Conservation (phyloP, 768 basidiomycete species). For the Auricularia cornea region DNA sequence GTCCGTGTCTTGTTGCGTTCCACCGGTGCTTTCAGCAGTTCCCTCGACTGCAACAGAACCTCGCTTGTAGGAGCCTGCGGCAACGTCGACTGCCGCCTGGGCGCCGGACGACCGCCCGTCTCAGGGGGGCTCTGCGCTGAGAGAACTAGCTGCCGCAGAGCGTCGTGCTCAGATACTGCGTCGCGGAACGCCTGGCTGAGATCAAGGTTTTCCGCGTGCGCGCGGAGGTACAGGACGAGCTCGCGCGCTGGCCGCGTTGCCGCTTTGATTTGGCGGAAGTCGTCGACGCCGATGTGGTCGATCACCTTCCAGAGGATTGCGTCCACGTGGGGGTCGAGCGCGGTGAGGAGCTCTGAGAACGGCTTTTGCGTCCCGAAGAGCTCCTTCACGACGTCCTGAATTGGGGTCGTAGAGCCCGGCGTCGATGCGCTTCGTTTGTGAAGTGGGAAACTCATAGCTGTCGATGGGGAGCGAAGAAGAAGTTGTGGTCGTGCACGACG, state of each 20-base stretch:
- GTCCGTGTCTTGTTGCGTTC: not conserved
- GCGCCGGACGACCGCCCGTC: not conserved
- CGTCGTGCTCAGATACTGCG: not conserved
- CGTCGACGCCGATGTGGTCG: constrained; percentile 37
- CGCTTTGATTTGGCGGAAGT: constrained; percentile 20
- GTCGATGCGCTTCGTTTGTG: not conserved
- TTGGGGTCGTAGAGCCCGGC: not conserved
- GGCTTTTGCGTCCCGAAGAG: not conserved
- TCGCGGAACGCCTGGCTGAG: not conserved
- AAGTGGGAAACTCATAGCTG: not conserved
- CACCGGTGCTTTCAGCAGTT: not conserved
- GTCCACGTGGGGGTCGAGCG: not conserved
- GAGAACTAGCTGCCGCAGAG: not conserved
- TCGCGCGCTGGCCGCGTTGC: not conserved
- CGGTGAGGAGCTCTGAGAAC: not conserved
- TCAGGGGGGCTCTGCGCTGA: not conserved
- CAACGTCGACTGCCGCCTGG: not conserved
- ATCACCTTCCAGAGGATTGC: constrained; percentile 11
- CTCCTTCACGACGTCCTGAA: not conserved
- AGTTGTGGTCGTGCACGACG: not conserved
- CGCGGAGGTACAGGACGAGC: not conserved
- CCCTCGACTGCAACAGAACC: not conserved
- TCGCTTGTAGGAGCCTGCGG: not conserved
- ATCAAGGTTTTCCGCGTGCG: not conserved
- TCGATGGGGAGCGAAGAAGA: not conserved